Percentiles rank a stretch among this genome's conserved stretches.
Evolutionary conservation across 2,329 filamentous ascomycete species (phyloP).

Genomic region (Pseudogymnoascus sp.): DNA sequence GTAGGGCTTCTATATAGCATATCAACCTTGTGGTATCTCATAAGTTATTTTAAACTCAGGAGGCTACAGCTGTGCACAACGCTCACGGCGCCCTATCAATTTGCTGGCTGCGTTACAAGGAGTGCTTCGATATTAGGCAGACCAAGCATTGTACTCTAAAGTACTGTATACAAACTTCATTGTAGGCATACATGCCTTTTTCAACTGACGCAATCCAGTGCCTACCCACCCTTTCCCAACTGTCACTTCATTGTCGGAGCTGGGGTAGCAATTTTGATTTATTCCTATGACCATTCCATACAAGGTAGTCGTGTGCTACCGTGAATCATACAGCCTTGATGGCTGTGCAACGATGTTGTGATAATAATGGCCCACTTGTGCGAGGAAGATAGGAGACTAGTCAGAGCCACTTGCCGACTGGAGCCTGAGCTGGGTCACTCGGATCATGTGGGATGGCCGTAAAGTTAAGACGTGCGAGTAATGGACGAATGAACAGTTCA

Average conservation of each 20-base stretch:
- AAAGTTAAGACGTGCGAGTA: neutral
- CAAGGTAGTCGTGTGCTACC: neutral
- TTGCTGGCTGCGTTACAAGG: neutral
- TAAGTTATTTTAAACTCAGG: neutral
- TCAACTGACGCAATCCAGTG: neutral
- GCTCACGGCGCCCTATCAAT: neutral
- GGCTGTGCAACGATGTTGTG: neutral
- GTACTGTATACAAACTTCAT: neutral
- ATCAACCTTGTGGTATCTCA: neutral
- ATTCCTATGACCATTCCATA: neutral
- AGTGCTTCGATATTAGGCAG: neutral
- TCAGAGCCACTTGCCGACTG: neutral
- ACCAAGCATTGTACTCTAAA: neutral
- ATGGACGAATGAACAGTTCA: neutral
- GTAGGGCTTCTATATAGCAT: neutral
- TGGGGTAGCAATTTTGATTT: neutral
- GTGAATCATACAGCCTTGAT: neutral
- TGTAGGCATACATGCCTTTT: neutral
- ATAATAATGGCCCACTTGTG: neutral
- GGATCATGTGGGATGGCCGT: neutral
- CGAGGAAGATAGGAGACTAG: neutral
- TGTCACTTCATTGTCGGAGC: neutral
- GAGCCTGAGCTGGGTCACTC: neutral
- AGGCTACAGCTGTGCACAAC: neutral
- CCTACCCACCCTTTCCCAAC: neutral